These are phyloP conservation scores for Geotrichum bryndzae DNA, from an alignment of 1,139 yeast species.

Conservation along the genomic window DNA sequence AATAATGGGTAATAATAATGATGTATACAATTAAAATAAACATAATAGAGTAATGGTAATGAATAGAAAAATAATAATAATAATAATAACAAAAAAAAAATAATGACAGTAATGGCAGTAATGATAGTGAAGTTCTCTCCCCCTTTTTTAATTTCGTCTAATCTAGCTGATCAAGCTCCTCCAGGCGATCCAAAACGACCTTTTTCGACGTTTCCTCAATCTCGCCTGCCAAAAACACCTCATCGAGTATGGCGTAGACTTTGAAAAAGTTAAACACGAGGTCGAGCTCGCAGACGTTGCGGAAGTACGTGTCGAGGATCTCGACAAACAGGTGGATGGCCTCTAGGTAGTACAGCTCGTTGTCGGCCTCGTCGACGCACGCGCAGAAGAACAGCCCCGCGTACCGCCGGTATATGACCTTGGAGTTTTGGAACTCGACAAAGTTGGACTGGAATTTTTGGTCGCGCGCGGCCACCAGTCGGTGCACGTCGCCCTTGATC, in stretches of 20 bases:
- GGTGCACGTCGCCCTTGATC: slow-evolving; percentile 63
- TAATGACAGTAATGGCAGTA: too few species aligned
- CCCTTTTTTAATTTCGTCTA: slow-evolving; percentile 8
- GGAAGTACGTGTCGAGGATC: slow-evolving; percentile 75
- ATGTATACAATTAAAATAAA: background rate
- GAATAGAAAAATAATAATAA: too few species aligned
- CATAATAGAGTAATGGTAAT: background rate
- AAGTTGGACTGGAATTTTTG: slow-evolving; percentile 59
- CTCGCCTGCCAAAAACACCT: slow-evolving; percentile 73
- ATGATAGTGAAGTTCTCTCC: background rate
- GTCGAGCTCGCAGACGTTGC: slow-evolving; percentile 92
- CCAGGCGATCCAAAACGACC: slow-evolving; percentile 60
- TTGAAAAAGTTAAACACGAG: slow-evolving; percentile 88
- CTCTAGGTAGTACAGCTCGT: slow-evolving; percentile 76
- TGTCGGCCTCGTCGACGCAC: slow-evolving; percentile 68
- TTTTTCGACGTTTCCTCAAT: slow-evolving; percentile 77
- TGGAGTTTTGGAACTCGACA: slow-evolving; percentile 52
- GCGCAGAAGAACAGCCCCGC: slow-evolving; percentile 87
- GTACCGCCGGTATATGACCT: slow-evolving; percentile 79
- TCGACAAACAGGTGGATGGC: slow-evolving; percentile 86
- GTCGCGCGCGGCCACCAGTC: slow-evolving; percentile 75
- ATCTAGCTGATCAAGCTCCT: slow-evolving; percentile 37
- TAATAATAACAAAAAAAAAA: too few species aligned
- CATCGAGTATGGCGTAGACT: slow-evolving; percentile 88
- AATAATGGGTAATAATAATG: background rate